Evolutionary conservation across 805 yeast genomes (phyloP).

Genomic region (Metschnikowia chrysomelidarum): DNA sequence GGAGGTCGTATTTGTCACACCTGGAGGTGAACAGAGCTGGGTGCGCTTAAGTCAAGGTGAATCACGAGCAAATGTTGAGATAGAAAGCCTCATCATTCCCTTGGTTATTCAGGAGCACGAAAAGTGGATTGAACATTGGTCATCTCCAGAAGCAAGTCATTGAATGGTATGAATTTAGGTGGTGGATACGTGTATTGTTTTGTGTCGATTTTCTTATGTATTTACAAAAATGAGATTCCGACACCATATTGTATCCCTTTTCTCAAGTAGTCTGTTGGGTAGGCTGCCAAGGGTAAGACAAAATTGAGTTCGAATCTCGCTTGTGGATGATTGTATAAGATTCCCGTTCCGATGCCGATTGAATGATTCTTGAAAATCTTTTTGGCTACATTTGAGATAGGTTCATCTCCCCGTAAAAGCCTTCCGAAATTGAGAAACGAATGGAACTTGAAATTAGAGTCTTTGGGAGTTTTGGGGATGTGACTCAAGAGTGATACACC

Average conservation of each 20-base stretch:
- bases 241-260: conserved; percentile 60
- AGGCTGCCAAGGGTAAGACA: conserved; percentile 46
- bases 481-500: conserved; percentile 45
- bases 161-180: not conserved
- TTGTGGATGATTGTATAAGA: conserved; percentile 54
- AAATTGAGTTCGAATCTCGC: conserved; percentile 59
- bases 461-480: conserved; percentile 41
- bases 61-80: conserved; percentile 47
- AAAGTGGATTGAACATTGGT: conserved; percentile 47
- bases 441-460: conserved; percentile 49
- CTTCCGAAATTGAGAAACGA: conserved; percentile 49
- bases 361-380: conserved; percentile 25
- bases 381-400: conserved; percentile 13
- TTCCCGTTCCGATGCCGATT: conserved; percentile 46
- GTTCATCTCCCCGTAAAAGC: conserved; percentile 20
- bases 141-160: not conserved
- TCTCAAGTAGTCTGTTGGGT: conserved; percentile 45
- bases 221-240: conserved; percentile 55
- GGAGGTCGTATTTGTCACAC: conserved; percentile 82
- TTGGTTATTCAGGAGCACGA: conserved; percentile 63
- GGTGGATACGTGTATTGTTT: not conserved
- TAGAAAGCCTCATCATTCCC: conserved; percentile 81
- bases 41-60: conserved; percentile 46
- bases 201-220: not conserved
- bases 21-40: conserved; percentile 47